Evolutionary conservation across 306 rosid species (phyloP).

Genomic region (Medicago lupulina): DNA sequence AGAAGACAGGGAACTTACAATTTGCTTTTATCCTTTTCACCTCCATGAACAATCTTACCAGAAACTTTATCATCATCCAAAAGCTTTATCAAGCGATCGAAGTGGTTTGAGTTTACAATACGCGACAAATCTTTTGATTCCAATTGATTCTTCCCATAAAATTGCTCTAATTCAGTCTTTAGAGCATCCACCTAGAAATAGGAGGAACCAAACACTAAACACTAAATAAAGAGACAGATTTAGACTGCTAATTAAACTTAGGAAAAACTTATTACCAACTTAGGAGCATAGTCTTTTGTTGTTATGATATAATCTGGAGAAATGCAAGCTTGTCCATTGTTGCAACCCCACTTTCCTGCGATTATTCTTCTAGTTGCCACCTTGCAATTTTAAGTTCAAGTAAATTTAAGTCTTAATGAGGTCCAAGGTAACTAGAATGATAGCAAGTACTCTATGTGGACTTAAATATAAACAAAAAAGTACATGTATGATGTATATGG

Average conservation of each 20-base stretch:
- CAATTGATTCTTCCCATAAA: slow-evolving; percentile 79
- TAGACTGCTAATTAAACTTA: slow-evolving; percentile 26
- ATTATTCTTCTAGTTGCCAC: slow-evolving; percentile 82
- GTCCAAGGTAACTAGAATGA: slow-evolving; percentile 15
- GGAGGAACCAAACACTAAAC: slow-evolving; percentile 37
- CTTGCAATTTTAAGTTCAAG: slow-evolving; percentile 51
- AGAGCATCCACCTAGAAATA: slow-evolving; percentile 74
- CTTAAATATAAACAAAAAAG: too few relatives aligned
- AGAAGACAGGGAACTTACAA: slow-evolving; percentile 64
- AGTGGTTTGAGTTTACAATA: slow-evolving; percentile 84
- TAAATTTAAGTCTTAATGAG: slow-evolving; percentile 35
- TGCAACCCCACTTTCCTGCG: slow-evolving; percentile 93
- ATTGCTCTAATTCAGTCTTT: slow-evolving; percentile 73
- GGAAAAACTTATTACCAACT: slow-evolving; percentile 66
- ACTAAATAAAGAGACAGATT: slow-evolving; percentile 36
- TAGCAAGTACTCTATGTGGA: not conserved
- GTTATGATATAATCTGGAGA: slow-evolving; percentile 85
- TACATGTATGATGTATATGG: too few relatives aligned
- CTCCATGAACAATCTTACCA: slow-evolving; percentile 87
- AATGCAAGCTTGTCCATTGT: slow-evolving; percentile 95
- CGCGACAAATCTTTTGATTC: slow-evolving; percentile 94
- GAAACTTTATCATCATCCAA: slow-evolving; percentile 93
- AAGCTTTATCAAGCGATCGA: slow-evolving; percentile 76
- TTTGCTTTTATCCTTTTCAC: slow-evolving; percentile 72
- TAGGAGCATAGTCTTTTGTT: slow-evolving; percentile 83